Percentiles rank a stretch among this genome's conserved stretches.
Evolutionary conservation across 1,284 basidiomycete genomes (phyloP).

Genomic region (Tausonia pullulans): DNA sequence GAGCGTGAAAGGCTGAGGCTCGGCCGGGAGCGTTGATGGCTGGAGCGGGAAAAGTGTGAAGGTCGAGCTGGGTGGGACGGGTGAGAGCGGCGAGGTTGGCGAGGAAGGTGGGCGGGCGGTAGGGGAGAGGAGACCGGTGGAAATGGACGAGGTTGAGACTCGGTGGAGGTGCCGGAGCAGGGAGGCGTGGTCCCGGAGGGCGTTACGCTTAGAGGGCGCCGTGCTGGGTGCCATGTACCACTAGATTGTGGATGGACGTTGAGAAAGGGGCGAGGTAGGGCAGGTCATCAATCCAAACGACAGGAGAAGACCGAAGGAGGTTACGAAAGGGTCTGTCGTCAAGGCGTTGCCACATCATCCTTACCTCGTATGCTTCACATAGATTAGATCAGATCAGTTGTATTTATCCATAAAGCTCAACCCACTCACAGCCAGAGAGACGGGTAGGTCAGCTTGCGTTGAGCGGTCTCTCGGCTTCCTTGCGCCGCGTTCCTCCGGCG

Average conservation of each 20-base stretch:
- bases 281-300: background rate
- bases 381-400: too few relatives aligned
- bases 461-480: too few relatives aligned
- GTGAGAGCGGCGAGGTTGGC: background rate
- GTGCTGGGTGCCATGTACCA: too few relatives aligned
- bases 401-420: background rate
- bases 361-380: too few relatives aligned
- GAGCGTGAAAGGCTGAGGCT: background rate
- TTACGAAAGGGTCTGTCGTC: too few relatives aligned
- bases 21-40: background rate
- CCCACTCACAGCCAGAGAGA: constrained; percentile 4
- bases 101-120: background rate
- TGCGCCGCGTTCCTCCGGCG: too few relatives aligned
- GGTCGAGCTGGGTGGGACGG: background rate
- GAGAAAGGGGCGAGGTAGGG: background rate
- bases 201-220: background rate
- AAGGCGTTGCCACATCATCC: too few relatives aligned
- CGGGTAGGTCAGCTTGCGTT: too few relatives aligned
- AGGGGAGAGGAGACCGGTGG: background rate
- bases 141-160: background rate
- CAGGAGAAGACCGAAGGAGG: background rate
- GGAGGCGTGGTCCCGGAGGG: background rate
- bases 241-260: background rate
- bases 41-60: background rate
- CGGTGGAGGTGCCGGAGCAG: background rate